Evolutionary conservation across 2,329 filamentous ascomycete genomes (phyloP), one percentile per base, ranked within the genome.

Genomic region (Zymoseptoria pseudotritici): DNA sequence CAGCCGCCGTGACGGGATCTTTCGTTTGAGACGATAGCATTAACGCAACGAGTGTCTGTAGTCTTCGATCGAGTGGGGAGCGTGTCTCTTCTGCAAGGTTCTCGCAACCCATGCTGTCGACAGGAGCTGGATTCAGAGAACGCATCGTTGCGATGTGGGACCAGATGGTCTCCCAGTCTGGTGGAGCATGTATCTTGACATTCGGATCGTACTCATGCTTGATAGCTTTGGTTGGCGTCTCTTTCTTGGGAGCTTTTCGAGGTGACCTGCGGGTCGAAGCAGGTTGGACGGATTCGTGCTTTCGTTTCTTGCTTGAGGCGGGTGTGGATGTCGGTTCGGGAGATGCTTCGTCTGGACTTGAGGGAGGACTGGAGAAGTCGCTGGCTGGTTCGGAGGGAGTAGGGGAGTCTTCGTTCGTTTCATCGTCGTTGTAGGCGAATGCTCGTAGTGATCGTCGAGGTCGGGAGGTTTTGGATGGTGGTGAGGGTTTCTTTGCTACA

Each of bases 81-180:
- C 70, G 74, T 17, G 76, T 72, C 54, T 81, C 77, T 58, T 83
- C 78, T 2, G 89, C 89, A 9, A 94, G 80, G 7, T 84, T 83
- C 75, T 91, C 91, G 75, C 94, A 99, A 10, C 94, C 94, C 92
- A 97, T 97, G 0, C 93, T 97, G 74, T 99, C 94, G 10, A 99
- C 94, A 0, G 93, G 89, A 0, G 94, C 94, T 0, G 82, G 75
- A 49, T 82, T 88, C 75, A 78, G 83, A 72, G 72, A 88, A 76
- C 76, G 87, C 91, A 97, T 97, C 69, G 84, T 82, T 69, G 87
- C 87, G 52, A 95, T 88, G 0, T 84, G 77, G 36, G 81, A 76
- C 76, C 97, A 99, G 59, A 96, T 85, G 59, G 86, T 83, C 63
- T 91, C 85, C 94, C 94, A 97, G 72, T 91, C 86, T 0, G 85